Evolutionary conservation across 148 eudicot genomes (phyloP).

Genomic region (Silene latifolia): DNA sequence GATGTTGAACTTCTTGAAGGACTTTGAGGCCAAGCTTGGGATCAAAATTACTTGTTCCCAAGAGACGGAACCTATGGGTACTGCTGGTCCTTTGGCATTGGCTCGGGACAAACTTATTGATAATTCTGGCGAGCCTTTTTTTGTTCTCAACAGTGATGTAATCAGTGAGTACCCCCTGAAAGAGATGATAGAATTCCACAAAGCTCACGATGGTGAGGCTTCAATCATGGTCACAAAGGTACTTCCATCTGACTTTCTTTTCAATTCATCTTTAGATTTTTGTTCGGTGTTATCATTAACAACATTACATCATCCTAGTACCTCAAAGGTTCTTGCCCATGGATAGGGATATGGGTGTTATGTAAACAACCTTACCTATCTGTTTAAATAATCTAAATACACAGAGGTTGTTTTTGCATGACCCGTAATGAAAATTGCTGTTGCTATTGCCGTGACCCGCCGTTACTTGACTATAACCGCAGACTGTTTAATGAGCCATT

Average conservation of each 20-base stretch:
- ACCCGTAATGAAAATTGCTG: too few species aligned
- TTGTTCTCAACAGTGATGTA: conserved; percentile 93
- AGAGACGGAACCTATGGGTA: conserved; percentile 97
- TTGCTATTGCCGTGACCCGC: too few species aligned
- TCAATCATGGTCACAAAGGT: conserved; percentile 97
- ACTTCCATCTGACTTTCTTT: conserved; percentile 11
- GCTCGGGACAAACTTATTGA: conserved; percentile 82
- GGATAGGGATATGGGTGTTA: too few species aligned
- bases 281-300: background rate
- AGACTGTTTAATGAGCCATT: too few species aligned
- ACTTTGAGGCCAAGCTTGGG: conserved; percentile 76
- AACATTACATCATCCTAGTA: too few species aligned
- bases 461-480: too few species aligned
- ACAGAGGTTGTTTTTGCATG: too few species aligned
- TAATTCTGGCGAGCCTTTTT: conserved; percentile 78
- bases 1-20: conserved; percentile 89
- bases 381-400: too few species aligned
- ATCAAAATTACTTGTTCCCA: conserved; percentile 85
- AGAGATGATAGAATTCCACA: conserved; percentile 85
- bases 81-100: conserved; percentile 94
- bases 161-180: conserved; percentile 86
- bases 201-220: conserved; percentile 90
- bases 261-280: background rate
- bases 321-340: too few species aligned
- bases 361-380: too few species aligned